phyloP scores from a whole-genome alignment of 2,329 filamentous ascomycete genomes.

The Fusarium setosum region DNA sequence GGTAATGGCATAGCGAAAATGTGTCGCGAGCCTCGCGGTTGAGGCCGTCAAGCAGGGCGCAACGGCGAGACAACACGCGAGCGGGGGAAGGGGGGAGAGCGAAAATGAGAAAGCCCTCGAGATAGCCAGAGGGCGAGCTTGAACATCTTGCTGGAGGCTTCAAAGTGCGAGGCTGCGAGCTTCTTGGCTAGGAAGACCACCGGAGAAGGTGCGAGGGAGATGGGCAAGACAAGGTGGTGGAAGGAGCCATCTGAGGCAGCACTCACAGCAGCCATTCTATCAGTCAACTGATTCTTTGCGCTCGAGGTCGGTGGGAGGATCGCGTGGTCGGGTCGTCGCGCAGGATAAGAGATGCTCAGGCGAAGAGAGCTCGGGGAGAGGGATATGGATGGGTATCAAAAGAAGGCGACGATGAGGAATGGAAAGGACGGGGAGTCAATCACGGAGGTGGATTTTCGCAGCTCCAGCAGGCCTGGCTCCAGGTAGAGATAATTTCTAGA shows the following conservation, averaged over 20 bases:
- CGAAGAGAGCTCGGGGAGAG: conserved; percentile 34
- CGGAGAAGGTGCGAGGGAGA: conserved; percentile 14
- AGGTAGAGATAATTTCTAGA: conserved; percentile 18
- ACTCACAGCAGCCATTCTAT: conserved; percentile 59
- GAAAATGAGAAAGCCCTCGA: not conserved
- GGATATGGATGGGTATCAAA: conserved; percentile 48
- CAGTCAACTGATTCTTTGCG: conserved; percentile 46
- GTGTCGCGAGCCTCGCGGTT: conserved; percentile 27
- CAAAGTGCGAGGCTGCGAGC: conserved; percentile 8
- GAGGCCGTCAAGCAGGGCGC: conserved; percentile 31
- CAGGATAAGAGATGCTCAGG: conserved; percentile 24
- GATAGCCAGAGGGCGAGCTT: no score
- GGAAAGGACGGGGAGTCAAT: conserved; percentile 43
- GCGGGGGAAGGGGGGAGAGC: conserved; percentile 25
- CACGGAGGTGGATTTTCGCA: conserved; percentile 48
- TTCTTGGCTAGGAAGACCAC: not conserved
- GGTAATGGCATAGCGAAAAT: conserved; percentile 20
- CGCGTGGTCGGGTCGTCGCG: conserved; percentile 37
- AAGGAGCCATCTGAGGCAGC: conserved; percentile 33
- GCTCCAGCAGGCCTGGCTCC: conserved; percentile 46
- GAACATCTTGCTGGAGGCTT: no score
- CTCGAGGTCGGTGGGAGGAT: conserved; percentile 36
- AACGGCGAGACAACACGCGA: conserved; percentile 38
- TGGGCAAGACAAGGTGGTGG: conserved; percentile 21
- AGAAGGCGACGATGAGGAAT: conserved; percentile 44